phyloP scores from a whole-genome alignment of 129 eudicot genomes.

The Saussurea involucrata region DNA sequence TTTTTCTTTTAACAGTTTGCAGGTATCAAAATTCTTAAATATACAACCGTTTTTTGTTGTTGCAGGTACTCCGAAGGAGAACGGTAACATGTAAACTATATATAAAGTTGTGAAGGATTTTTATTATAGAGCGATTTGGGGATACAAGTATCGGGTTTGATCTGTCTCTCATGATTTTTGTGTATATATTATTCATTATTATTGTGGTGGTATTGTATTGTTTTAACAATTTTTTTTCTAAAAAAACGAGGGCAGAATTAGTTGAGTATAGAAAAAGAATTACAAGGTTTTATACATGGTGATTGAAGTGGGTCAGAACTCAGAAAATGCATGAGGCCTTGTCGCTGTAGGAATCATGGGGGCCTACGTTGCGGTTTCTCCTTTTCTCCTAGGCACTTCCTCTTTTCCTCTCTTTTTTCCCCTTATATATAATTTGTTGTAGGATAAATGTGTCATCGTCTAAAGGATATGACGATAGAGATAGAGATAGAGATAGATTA shows the following conservation, averaged over 20 bases:
- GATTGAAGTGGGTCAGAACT: not conserved
- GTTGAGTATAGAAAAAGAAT: too few species aligned
- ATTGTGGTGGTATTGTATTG: not conserved
- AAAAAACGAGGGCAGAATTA: not conserved
- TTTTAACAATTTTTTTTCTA: not conserved
- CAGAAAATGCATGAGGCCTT: not conserved
- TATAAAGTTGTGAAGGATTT: not conserved
- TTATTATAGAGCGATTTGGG: not conserved
- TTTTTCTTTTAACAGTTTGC: too few species aligned
- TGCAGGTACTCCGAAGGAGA: conserved; percentile 51
- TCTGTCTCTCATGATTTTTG: conserved; percentile 7
- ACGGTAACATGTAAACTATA: conserved; percentile 2
- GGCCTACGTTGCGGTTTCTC: not conserved
- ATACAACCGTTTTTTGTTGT: not conserved
- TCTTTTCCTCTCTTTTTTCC: not conserved
- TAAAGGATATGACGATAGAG: too few species aligned
- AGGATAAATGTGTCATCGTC: too few species aligned
- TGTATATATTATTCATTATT: not conserved
- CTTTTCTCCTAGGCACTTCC: not conserved
- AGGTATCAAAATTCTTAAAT: not conserved
- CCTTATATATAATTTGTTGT: not conserved
- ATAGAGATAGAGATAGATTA: too few species aligned
- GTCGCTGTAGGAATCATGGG: not conserved
- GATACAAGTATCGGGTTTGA: conserved; percentile 16
- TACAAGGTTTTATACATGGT: not conserved